These are phyloP conservation scores for Linnemannia hyalina DNA, from an alignment of 192 early-diverging fungal genomes.

Conservation along the genomic window DNA sequence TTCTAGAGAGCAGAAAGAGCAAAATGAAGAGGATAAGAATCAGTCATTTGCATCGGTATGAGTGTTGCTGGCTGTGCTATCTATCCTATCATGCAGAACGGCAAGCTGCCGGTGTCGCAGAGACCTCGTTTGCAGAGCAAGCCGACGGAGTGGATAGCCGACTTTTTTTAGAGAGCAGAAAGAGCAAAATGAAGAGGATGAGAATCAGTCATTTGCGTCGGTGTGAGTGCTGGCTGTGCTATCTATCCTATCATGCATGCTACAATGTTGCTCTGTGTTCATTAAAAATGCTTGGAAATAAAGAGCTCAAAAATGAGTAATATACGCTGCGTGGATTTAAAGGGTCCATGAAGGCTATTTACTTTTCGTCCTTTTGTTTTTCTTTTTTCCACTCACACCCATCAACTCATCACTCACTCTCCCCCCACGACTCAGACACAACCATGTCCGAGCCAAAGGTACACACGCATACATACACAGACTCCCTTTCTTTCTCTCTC, in stretches of 20 bases:
- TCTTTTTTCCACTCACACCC: not conserved
- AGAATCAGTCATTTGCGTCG: too few species aligned
- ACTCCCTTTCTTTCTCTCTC: too few species aligned
- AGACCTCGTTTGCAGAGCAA: slow-evolving; percentile 35
- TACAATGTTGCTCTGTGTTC: too few species aligned
- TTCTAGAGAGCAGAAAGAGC: slow-evolving; percentile 10
- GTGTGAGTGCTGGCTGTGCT: not conserved
- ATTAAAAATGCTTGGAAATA: not conserved
- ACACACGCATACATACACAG: not conserved
- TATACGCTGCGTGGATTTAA: slow-evolving; percentile 33
- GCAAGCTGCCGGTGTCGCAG: slow-evolving; percentile 28
- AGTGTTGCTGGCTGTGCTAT: too few species aligned
- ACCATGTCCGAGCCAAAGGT: slow-evolving; percentile 56
- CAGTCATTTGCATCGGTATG: too few species aligned
- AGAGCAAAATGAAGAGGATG: too few species aligned
- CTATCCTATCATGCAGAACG: slow-evolving; percentile 5
- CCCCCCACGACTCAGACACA: slow-evolving; percentile 6
- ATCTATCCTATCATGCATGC: not conserved
- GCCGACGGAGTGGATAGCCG: slow-evolving; percentile 44
- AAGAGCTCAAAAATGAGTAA: slow-evolving; percentile 32
- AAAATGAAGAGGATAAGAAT: too few species aligned
- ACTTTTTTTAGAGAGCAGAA: slow-evolving; percentile 32
- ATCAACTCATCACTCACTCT: not conserved
- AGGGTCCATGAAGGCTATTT: not conserved
- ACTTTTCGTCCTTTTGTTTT: not conserved